phyloP scores from a whole-genome alignment of 2,329 filamentous ascomycete species.

The Metarhizium anisopliae region DNA sequence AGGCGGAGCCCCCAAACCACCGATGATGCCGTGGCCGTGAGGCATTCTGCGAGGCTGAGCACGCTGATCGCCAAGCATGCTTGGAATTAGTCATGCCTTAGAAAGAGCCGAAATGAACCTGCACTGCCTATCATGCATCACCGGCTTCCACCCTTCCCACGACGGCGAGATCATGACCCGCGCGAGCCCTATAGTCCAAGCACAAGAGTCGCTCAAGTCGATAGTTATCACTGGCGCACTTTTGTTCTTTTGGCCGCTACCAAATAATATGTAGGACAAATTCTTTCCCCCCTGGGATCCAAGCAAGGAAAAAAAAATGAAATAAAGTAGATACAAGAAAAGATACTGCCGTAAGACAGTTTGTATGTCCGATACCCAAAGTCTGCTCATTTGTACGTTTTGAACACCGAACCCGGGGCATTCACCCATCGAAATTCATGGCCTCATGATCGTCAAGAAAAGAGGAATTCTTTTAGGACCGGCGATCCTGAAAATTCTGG shows the following conservation, averaged over 20 bases:
- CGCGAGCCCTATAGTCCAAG: no score
- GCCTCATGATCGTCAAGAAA: constrained; percentile 37
- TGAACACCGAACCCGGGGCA: not conserved
- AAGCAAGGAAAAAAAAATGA: not conserved
- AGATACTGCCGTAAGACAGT: not conserved
- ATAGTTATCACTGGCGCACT: not conserved
- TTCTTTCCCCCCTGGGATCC: not conserved
- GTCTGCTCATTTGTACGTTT: not conserved
- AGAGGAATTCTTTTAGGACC: constrained; percentile 83
- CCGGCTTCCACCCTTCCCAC: no score
- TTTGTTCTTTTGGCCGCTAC: not conserved
- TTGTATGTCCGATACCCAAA: not conserved
- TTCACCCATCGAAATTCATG: not conserved
- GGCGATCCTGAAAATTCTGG: constrained; percentile 91
- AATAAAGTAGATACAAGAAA: not conserved
- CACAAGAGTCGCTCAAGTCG: no score
- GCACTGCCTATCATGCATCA: no score
- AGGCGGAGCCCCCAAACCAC: not conserved
- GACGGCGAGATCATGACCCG: no score
- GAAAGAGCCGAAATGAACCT: no score
- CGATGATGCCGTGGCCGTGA: not conserved
- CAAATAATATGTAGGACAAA: not conserved
- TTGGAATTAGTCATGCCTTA: no score
- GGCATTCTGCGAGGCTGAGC: not conserved
- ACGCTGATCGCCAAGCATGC: not conserved